Conservation (phyloP, 2,329 filamentous ascomycete species). For the Trichoderma simmonsii region DNA sequence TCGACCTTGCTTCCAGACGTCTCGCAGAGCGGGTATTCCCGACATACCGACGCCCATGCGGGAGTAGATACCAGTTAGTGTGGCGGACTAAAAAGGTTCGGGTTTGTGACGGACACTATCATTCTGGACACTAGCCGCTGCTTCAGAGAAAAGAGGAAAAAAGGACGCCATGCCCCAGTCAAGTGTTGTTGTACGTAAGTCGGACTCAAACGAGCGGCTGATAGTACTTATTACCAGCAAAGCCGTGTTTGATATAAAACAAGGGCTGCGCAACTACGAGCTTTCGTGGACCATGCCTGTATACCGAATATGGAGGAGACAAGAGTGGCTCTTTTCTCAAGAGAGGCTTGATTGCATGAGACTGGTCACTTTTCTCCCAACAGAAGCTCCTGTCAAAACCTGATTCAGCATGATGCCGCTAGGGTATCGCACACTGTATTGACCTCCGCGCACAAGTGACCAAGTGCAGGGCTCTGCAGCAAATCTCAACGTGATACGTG, state of each 20-base stretch:
- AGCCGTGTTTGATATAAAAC: background rate
- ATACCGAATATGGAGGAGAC: background rate
- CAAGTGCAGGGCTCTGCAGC: background rate
- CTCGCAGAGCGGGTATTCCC: constrained; percentile 15
- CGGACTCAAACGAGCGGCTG: background rate
- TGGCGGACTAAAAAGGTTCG: constrained; percentile 1
- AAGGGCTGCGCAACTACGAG: background rate
- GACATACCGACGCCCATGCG: constrained; percentile 9
- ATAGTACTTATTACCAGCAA: background rate
- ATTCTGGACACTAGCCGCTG: background rate
- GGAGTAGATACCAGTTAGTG: constrained; percentile 2
- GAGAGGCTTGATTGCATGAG: constrained; percentile 1
- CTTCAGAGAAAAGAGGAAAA: background rate
- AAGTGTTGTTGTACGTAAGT: background rate
- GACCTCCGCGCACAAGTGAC: background rate
- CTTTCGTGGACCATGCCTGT: background rate
- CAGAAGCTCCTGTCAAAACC: constrained; percentile 9
- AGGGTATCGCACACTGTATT: background rate
- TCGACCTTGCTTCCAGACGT: background rate
- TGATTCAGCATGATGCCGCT: background rate
- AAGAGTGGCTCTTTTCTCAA: background rate
- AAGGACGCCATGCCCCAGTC: background rate
- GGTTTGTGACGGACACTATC: background rate
- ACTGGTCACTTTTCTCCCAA: constrained; percentile 10
- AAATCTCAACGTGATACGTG: background rate